Evolutionary conservation across 2,329 filamentous ascomycete genomes (phyloP), one percentile per base, ranked within the genome.

Genomic region (Chaetomiaceae sp.): DNA sequence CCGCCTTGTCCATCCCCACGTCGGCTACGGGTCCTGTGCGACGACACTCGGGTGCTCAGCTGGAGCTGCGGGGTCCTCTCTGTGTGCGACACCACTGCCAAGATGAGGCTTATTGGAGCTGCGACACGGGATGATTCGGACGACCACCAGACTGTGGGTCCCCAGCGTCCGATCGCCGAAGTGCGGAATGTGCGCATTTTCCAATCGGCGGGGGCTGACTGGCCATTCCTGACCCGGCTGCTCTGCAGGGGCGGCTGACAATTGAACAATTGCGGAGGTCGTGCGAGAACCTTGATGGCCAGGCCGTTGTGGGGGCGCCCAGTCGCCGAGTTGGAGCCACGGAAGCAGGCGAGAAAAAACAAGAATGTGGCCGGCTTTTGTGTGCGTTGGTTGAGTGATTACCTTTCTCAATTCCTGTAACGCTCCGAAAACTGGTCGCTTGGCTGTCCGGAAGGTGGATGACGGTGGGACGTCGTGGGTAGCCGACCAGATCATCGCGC

Each of bases 231-330:
- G 29, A 1, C 17, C 12, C 9, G 17, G 12, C 32, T 29, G 27
- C 30, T 9, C 20, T 22, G 8, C 37, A 27, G 3, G 29, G 30
- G 30, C 17, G 24, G n/a, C 19, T 15, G 27, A 5, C 29, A 18
- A 20, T 14, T 19, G 18, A n/a, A n/a, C 11, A 9, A n/a, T n/a
- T 14, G 29, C 11, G 6, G n/a, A 22, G 17, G n/a, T n/a, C 24
- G 14, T 22, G 34, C 46, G 42, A 42, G 47, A 46, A 49, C 47
- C 38, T 46, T 49, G 47, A 49, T 39, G 42, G 38, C 38, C 27
- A 3, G 20, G 12, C 22, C n/a, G 26, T n/a, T 34, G 34, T 38
- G 42, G 47, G 38, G 47, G 10, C n/a, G 20, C 15, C 10, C 7
- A n/a, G 17, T 18, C 15, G 15, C 26, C 38, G 20, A 18, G 19